Evolutionary conservation across 129 eudicot genomes (phyloP).

Genomic region (Chrysanthemum seticuspe): DNA sequence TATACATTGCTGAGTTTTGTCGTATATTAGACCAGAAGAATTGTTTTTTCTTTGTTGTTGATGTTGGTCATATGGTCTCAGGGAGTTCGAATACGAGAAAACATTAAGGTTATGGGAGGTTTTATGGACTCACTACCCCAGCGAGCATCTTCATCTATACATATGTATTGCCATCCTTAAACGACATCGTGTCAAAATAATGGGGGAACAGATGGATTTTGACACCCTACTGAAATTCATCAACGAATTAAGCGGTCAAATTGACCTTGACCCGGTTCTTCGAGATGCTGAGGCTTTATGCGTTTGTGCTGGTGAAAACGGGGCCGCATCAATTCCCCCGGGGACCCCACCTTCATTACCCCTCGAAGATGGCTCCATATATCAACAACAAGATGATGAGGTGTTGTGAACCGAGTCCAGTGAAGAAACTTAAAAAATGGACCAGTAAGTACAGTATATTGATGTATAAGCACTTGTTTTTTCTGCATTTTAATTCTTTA

Average conservation of each 20-base stretch:
- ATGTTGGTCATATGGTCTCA: slow-evolving; percentile 27
- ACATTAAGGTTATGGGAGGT: slow-evolving; percentile 89
- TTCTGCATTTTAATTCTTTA: slow-evolving; percentile 11
- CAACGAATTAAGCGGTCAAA: slow-evolving; percentile 81
- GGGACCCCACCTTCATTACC: slow-evolving; percentile 97
- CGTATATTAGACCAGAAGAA: no score
- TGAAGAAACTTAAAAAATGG: slow-evolving; percentile 1
- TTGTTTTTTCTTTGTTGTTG: background rate
- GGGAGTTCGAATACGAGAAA: slow-evolving; percentile 80
- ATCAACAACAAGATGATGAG: slow-evolving; percentile 67
- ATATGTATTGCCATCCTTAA: slow-evolving; percentile 84
- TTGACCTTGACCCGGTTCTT: slow-evolving; percentile 65
- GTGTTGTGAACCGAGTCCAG: slow-evolving; percentile 35
- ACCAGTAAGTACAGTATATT: slow-evolving; percentile 13
- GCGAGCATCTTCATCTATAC: slow-evolving; percentile 91
- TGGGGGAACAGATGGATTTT: slow-evolving; percentile 96
- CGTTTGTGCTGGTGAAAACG: slow-evolving; percentile 88
- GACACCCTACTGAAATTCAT: slow-evolving; percentile 90
- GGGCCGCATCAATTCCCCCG: slow-evolving; percentile 87
- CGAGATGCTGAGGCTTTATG: slow-evolving; percentile 91
- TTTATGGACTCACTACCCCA: slow-evolving; percentile 75
- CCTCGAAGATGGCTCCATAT: slow-evolving; percentile 50
- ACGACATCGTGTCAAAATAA: slow-evolving; percentile 70
- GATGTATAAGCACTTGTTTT: slow-evolving; percentile 21
- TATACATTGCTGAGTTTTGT: no score